Base-by-base conservation (phyloP, 1,139 yeast species). In the Sugiyamaella castrensis region DNA sequence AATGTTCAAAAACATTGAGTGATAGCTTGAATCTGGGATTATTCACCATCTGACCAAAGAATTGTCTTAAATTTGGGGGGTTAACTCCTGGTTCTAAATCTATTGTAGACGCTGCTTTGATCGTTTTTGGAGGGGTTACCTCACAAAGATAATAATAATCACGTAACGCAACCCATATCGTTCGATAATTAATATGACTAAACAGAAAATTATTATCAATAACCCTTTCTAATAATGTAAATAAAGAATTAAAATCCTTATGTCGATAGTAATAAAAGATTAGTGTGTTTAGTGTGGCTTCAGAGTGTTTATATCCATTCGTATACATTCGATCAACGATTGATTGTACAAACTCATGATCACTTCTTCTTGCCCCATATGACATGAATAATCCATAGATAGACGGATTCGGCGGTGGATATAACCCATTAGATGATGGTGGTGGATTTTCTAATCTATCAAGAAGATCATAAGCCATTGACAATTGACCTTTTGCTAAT, bases 381-480 rank as follows among this genome's bases (percentile, higher is more conserved):
- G 59, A 59, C 12, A 64, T 50, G 37, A 64, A 57, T 10, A 57
- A 40, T 2, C 64, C 58, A 40, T 62, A 62, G 11, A 57, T 54
- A 3, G 51, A 47, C 11, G 56, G 46, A 19, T 47, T 51, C 0
- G 62, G 60, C 6, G 48, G 12, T 1, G 61, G 62, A 24, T 48
- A 42, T 5, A 44, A 13, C 1, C 45, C 43, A n/a, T 43, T 28
- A 5, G 26, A 13, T 5, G 24, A 19, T 6, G 43, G 28, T 11
- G 43, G 40, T 1, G 29, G 46, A 10, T 32, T 26, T 43, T 61
- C 64, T 53, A 61, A 51, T 16, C 47, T 33, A 11, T 52, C 52
- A 11, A 62, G 46, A 4, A 62, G 35, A 4, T 51, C 50, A 9
- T 54, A 39, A 2, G 67, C 62, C 8, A 41, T 34, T 2, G 52